Conservation (phyloP, 352 stramenopile species). For the Hyaloperonospora arabidopsidis region DNA sequence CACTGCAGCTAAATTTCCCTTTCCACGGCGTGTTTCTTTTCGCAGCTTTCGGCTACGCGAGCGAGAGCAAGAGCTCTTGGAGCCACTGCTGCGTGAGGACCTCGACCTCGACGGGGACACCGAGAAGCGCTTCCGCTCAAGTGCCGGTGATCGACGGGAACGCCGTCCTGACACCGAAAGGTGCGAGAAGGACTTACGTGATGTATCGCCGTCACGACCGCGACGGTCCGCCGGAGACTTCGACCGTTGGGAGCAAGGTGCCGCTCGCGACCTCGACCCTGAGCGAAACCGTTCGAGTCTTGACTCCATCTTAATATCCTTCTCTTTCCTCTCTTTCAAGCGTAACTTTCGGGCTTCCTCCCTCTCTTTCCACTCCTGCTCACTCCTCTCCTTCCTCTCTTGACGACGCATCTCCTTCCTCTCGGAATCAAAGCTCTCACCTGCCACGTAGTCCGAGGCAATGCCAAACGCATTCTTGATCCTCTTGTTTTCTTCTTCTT, state of each 20-base stretch:
- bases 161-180: slow-evolving; percentile 6
- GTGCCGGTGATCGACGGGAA: slow-evolving; percentile 10
- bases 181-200: slow-evolving; percentile 10
- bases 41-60: slow-evolving; percentile 14
- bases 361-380: slow-evolving; percentile 46
- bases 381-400: slow-evolving; percentile 35
- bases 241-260: slow-evolving; percentile 12
- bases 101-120: slow-evolving; percentile 1
- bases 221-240: slow-evolving; percentile 9
- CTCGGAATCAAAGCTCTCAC: slow-evolving; percentile 73
- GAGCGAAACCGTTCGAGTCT: slow-evolving; percentile 29
- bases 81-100: slow-evolving; percentile 17
- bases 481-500: slow-evolving; percentile 56
- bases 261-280: slow-evolving; percentile 19
- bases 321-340: slow-evolving; percentile 35
- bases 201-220: slow-evolving; percentile 14
- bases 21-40: slow-evolving; percentile 6
- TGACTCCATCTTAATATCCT: slow-evolving; percentile 19
- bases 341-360: slow-evolving; percentile 31
- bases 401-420: slow-evolving; percentile 56
- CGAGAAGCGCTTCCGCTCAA: slow-evolving; percentile 20
- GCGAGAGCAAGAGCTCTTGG: slow-evolving; percentile 20
- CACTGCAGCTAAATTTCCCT: background rate
- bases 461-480: slow-evolving; percentile 72
- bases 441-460: slow-evolving; percentile 56